Conservation (phyloP, 305 asterid species). For the Ilex paraguariensis region DNA sequence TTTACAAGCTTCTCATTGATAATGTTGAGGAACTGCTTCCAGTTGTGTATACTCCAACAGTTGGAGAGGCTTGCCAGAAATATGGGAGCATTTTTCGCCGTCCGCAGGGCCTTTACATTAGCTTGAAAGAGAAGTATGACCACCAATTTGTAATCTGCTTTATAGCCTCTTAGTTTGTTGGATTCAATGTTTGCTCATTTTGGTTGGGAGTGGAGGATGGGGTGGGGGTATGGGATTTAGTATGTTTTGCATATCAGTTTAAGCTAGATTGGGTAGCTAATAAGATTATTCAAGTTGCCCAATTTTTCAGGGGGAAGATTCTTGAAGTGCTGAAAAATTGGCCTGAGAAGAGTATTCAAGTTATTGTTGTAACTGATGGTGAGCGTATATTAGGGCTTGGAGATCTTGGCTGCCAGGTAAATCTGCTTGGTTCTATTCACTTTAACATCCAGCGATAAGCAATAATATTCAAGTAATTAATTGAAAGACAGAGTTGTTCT, state of each 20-base stretch:
- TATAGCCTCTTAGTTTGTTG: not conserved
- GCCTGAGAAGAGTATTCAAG: constrained; percentile 90
- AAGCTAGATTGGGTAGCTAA: not conserved
- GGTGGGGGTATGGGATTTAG: too few species aligned
- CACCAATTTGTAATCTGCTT: not conserved
- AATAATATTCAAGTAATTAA: too few species aligned
- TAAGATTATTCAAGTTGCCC: not conserved
- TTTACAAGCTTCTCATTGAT: constrained; percentile 86
- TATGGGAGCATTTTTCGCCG: constrained; percentile 89
- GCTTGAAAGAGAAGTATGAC: constrained; percentile 71
- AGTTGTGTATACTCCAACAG: constrained; percentile 86
- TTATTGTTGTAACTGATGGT: constrained; percentile 94
- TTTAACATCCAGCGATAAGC: not conserved
- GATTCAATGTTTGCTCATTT: too few species aligned
- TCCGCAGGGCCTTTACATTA: constrained; percentile 92
- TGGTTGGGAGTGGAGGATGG: too few species aligned
- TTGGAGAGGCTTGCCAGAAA: constrained; percentile 98
- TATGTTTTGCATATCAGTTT: too few species aligned
- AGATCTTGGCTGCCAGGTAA: constrained; percentile 98
- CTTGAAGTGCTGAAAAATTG: constrained; percentile 88
- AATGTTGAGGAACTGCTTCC: constrained; percentile 92
- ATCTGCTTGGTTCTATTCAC: not conserved
- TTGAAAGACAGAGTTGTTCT: too few species aligned
- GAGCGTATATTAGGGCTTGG: constrained; percentile 98
- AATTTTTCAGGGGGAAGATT: constrained; percentile 61